Evolutionary conservation across 345 rosid species (phyloP), one percentile per base, ranked within the genome.

Genomic region (Laguncularia racemosa): DNA sequence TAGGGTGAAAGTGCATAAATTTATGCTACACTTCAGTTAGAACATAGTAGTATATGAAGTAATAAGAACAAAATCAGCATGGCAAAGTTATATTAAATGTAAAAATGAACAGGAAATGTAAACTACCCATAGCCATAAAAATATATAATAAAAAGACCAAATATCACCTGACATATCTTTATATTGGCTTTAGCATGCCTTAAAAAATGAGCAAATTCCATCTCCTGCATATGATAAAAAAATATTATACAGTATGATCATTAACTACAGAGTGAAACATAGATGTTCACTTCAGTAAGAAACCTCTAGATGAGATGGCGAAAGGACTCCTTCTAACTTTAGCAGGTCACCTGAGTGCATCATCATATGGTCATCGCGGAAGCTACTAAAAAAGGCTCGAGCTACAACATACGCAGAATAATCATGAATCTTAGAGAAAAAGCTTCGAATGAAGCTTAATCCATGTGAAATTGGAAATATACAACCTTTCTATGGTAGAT

Each of bases 231-330:
- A 58, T 19, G 44, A 58, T 9, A 50, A 20, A 33, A 17, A 44
- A 67, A 50, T 46, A 48, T 26, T 33, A 20, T 46, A 33, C 14
- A 14, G 19, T 61, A 50, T 2, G 3, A 46, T 23, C 28, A 55
- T 10, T 21, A 3, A 0, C 48, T 10, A 8, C 6, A 58, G 45
- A 43, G 14, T 44, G 50, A 54, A 53, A 13, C 44, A 4, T n/a
- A 55, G 20, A 26, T 12, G 50, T 17, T 61, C n/a, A 50, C 21
- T 44, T 38, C 54, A 19, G 51, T n/a, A 12, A 67, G 20, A 53
- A 70, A 95, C 99, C 96, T 95, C 93, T 28, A 95, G 70, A 78
- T 95, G 99, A 47, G 89, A 86, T 54, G 96, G 96, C 57, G 89
- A 52, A 67, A 95, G 93, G 63, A 88, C 96, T 19, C 96, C 95